Percentiles rank a stretch among this genome's conserved stretches.
Conservation (phyloP, 371 early-diverging fungal species). For the Choanephora cucurbitarum region DNA sequence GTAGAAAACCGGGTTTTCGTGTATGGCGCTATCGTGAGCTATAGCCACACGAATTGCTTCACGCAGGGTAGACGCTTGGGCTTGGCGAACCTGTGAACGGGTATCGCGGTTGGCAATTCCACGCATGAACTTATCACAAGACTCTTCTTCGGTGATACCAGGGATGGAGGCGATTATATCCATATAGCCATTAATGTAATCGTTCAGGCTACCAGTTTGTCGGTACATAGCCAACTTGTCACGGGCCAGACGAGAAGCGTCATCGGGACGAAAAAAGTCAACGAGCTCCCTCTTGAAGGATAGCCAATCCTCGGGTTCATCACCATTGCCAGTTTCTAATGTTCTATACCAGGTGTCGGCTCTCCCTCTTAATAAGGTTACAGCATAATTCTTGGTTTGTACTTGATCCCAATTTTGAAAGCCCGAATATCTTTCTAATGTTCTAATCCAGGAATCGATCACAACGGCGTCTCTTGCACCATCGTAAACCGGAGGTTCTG, state of each 20-base stretch:
- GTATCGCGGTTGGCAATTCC: background rate
- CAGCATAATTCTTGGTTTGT: background rate
- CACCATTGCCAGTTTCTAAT: background rate
- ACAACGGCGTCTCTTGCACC: background rate
- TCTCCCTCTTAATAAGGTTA: background rate
- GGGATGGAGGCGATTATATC: background rate
- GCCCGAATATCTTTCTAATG: background rate
- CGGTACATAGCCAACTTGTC: background rate
- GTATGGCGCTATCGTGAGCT: background rate
- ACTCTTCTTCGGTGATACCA: background rate
- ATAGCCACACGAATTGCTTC: too few species aligned
- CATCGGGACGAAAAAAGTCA: conserved; percentile 2
- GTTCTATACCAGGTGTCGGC: conserved; percentile 3
- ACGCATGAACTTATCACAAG: conserved; percentile 4
- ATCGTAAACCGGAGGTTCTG: background rate
- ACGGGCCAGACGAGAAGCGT: background rate
- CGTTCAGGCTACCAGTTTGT: background rate
- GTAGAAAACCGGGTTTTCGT: too few species aligned
- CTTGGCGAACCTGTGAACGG: background rate
- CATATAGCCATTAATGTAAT: conserved; percentile 2
- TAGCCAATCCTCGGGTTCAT: background rate
- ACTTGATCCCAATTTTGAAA: background rate
- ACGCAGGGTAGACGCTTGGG: background rate
- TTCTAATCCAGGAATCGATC: background rate
- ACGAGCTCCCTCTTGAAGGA: background rate